Conservation (phyloP, 1,139 yeast genomes). For the Blastobotrys ciferrii region DNA sequence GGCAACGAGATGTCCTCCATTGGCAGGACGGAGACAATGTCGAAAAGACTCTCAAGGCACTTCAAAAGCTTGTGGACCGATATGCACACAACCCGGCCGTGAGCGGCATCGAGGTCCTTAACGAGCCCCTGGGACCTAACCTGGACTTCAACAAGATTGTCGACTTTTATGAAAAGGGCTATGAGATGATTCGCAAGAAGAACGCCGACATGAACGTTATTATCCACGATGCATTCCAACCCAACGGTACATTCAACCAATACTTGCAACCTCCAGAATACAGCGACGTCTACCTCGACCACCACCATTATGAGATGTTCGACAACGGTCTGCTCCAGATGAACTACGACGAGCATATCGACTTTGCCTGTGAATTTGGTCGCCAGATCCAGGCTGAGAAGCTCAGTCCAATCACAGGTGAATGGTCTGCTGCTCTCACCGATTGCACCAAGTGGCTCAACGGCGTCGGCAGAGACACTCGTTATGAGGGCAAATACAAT, state of each 20-base stretch:
- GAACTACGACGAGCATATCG: not conserved
- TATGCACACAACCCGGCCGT: slow-evolving; percentile 71
- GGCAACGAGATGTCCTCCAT: slow-evolving; percentile 60
- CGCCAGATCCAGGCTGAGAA: not conserved
- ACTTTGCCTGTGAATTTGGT: not conserved
- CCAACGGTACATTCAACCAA: not conserved
- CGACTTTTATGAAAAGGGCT: not conserved
- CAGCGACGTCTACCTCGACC: slow-evolving; percentile 49
- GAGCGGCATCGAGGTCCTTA: slow-evolving; percentile 77
- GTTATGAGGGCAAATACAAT: slow-evolving; percentile 67
- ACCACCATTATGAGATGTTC: slow-evolving; percentile 3
- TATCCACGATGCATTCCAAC: not conserved
- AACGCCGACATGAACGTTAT: slow-evolving; percentile 26
- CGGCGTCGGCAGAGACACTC: slow-evolving; percentile 84
- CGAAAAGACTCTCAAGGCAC: slow-evolving; percentile 50
- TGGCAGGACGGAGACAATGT: slow-evolving; percentile 43
- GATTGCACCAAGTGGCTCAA: slow-evolving; percentile 91
- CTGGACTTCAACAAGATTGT: not conserved
- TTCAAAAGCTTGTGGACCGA: slow-evolving; percentile 46
- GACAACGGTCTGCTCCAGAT: not conserved
- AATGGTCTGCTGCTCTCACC: slow-evolving; percentile 89
- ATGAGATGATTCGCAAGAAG: not conserved
- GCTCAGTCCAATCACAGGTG: slow-evolving; percentile 59
- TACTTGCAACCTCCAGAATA: slow-evolving; percentile 37
- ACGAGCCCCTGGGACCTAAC: slow-evolving; percentile 73